Conservation (phyloP, 2,329 filamentous ascomycete genomes). For the Scedosporium boydii region DNA sequence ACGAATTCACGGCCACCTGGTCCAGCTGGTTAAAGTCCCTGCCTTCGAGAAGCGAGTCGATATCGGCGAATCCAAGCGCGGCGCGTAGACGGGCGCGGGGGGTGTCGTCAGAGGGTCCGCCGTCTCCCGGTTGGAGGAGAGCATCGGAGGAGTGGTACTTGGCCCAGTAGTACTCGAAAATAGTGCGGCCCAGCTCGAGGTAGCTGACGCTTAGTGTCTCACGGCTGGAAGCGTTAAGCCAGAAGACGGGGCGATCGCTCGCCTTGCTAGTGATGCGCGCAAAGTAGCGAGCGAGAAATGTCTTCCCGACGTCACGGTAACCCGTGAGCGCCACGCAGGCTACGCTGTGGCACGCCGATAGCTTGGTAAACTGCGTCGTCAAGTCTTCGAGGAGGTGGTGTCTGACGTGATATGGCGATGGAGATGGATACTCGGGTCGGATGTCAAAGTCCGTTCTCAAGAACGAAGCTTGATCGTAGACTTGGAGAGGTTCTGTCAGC, state of each 20-base stretch:
- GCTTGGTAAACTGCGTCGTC: neutral
- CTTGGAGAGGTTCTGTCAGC: neutral
- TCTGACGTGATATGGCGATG: neutral
- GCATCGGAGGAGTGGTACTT: neutral
- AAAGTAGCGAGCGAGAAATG: neutral
- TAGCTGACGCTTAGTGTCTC: constrained; percentile 4
- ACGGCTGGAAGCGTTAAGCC: constrained; percentile 3
- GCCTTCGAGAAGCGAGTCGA: constrained; percentile 1
- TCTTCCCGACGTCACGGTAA: neutral
- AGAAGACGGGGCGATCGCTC: constrained; percentile 4
- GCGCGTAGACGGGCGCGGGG: neutral
- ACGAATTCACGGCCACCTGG: neutral
- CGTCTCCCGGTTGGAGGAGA: neutral
- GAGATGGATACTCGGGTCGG: neutral
- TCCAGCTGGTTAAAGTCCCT: neutral
- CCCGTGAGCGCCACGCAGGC: neutral
- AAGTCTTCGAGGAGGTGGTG: neutral
- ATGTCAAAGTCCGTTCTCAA: constrained; percentile 3
- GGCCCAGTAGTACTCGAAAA: constrained; percentile 4
- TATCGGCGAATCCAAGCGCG: neutral
- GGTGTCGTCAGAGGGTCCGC: neutral
- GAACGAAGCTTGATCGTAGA: neutral
- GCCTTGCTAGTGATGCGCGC: neutral
- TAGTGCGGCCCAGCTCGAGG: constrained; percentile 1
- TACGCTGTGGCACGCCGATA: neutral